Conservation (phyloP, 1,139 yeast genomes). For the Suhomyces guaymorum region DNA sequence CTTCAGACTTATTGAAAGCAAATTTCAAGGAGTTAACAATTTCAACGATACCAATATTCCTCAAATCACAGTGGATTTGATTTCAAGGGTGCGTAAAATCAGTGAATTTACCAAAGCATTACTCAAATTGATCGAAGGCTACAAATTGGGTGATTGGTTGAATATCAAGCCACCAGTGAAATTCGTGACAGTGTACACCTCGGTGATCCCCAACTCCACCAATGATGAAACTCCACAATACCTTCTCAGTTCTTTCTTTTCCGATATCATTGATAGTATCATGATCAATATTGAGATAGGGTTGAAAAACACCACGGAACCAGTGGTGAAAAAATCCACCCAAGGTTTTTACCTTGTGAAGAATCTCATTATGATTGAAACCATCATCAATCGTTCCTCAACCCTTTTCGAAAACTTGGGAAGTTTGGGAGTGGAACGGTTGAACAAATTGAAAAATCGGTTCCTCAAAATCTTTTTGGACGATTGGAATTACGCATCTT, state of each 20-base stretch:
- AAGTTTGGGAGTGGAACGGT: constrained; percentile 61
- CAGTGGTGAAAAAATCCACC: constrained; percentile 46
- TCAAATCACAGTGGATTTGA: constrained; percentile 65
- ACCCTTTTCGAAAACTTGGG: constrained; percentile 58
- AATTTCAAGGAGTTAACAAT: constrained; percentile 44
- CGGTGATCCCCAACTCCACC: constrained; percentile 40
- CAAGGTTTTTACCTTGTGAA: constrained; percentile 73
- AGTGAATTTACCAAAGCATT: constrained; percentile 64
- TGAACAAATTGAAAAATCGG: constrained; percentile 70
- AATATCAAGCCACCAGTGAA: constrained; percentile 53
- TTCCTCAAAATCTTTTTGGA: constrained; percentile 74
- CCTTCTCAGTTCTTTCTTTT: constrained; percentile 61
- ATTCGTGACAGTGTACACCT: constrained; percentile 52
- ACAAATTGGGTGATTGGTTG: constrained; percentile 70
- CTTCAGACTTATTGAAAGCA: constrained; percentile 53
- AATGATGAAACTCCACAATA: constrained; percentile 44
- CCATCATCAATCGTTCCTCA: constrained; percentile 63
- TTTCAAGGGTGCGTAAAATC: constrained; percentile 62
- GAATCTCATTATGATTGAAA: constrained; percentile 74
- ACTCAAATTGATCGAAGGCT: constrained; percentile 48
- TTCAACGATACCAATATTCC: constrained; percentile 66
- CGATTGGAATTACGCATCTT: constrained; percentile 83
- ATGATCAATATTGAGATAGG: constrained; percentile 59
- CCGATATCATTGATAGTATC: constrained; percentile 76
- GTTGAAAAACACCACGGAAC: constrained; percentile 39